A percentile compares a stretch with the other conserved stretches of the same genome.
Evolutionary conservation across 2,329 filamentous ascomycete genomes (phyloP).

Genomic region (Paecilomyces dactylethromorphus): DNA sequence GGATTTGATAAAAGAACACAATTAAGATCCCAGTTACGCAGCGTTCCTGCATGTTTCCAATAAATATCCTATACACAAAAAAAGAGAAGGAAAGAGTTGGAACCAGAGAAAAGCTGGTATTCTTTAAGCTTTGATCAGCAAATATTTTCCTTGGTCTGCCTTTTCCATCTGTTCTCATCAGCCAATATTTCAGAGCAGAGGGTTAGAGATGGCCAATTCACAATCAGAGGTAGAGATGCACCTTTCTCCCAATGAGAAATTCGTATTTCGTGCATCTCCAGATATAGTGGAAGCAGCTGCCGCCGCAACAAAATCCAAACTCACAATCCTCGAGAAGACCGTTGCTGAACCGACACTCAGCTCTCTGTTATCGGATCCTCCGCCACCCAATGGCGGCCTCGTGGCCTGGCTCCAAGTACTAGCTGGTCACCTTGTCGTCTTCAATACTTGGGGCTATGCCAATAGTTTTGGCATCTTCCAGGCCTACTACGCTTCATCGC

Average conservation of each 20-base stretch:
- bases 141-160: background rate
- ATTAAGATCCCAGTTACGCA: too few relatives aligned
- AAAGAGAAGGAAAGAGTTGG: too few relatives aligned
- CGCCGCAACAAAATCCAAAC: background rate
- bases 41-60: too few relatives aligned
- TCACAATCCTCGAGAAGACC: background rate
- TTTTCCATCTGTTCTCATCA: background rate
- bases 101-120: too few relatives aligned
- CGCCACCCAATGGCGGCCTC: conserved; percentile 24
- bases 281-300: background rate
- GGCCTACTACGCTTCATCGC: conserved; percentile 32
- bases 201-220: background rate
- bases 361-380: background rate
- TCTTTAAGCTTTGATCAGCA: too few relatives aligned
- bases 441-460: conserved; percentile 18
- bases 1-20: too few relatives aligned
- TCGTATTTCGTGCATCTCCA: background rate
- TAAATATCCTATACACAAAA: too few relatives aligned
- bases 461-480: conserved; percentile 40
- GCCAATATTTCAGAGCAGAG: background rate
- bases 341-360: background rate
- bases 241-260: background rate
- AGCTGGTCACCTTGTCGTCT: conserved; percentile 21
- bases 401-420: conserved; percentile 25
- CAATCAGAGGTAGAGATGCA: background rate